Conservation (phyloP, 768 basidiomycete species). For the Calocybe gangraenosa region DNA sequence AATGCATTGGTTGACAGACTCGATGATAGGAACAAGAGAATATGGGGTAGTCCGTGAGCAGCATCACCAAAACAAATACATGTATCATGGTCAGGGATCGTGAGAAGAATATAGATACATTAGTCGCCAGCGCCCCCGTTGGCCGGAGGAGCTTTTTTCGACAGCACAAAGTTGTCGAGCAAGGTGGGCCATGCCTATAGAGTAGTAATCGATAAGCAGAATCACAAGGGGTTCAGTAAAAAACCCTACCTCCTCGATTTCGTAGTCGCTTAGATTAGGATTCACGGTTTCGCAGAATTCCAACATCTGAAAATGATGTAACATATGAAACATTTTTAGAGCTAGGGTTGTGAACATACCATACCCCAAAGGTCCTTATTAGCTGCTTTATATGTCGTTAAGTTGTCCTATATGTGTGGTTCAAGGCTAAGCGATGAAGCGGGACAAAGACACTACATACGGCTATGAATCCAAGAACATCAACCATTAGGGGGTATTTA, state of each 20-base stretch:
- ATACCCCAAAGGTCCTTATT: slow-evolving; percentile 88
- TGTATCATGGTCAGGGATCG: neutral
- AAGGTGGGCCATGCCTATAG: slow-evolving; percentile 78
- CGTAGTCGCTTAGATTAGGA: slow-evolving; percentile 60
- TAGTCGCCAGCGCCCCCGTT: neutral
- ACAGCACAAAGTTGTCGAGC: slow-evolving; percentile 72
- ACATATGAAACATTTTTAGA: slow-evolving; percentile 2
- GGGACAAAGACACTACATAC: slow-evolving; percentile 34
- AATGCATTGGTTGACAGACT: too few species aligned
- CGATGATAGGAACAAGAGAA: too few species aligned
- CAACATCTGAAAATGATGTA: slow-evolving; percentile 45
- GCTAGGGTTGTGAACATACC: slow-evolving; percentile 37
- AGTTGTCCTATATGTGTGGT: slow-evolving; percentile 38
- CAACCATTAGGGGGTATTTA: slow-evolving; percentile 60
- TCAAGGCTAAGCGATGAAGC: slow-evolving; percentile 15
- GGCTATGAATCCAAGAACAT: slow-evolving; percentile 61
- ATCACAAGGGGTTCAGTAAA: neutral
- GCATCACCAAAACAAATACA: neutral
- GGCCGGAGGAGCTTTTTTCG: slow-evolving; percentile 41
- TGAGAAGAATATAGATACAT: neutral
- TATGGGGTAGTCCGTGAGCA: neutral
- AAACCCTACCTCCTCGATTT: slow-evolving; percentile 65
- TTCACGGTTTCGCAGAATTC: slow-evolving; percentile 70
- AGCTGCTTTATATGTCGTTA: slow-evolving; percentile 58
- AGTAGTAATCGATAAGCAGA: neutral